Evolutionary conservation across 176 grass and related monocot genomes (phyloP).

Genomic region (bread wheat (Triticum aestivum)): DNA sequence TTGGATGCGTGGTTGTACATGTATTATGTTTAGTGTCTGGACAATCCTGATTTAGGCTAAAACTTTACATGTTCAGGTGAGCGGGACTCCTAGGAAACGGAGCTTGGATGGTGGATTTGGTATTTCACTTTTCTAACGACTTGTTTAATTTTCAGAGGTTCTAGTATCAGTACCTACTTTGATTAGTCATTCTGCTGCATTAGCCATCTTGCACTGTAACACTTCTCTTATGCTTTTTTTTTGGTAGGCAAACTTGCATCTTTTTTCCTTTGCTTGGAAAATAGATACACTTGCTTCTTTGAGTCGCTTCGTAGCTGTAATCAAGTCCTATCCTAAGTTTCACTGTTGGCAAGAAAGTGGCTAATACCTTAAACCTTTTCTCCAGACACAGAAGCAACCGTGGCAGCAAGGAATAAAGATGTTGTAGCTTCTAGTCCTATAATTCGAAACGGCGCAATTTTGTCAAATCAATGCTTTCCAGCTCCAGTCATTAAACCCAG

Average conservation of each 20-base stretch:
- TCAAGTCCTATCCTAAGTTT: slow-evolving; percentile 21
- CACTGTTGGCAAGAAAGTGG: slow-evolving; percentile 16
- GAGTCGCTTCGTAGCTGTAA: not conserved
- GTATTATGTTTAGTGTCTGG: not conserved
- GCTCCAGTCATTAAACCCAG: slow-evolving; percentile 51
- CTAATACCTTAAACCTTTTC: slow-evolving; percentile 40
- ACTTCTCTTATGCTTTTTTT: slow-evolving; percentile 1
- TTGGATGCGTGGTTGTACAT: not conserved
- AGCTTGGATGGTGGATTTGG: slow-evolving; percentile 48
- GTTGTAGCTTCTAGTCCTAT: slow-evolving; percentile 36
- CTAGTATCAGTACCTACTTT: slow-evolving; percentile 7
- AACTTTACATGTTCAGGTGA: slow-evolving; percentile 40
- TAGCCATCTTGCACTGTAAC: not conserved
- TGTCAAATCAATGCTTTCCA: slow-evolving; percentile 44
- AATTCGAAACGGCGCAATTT: slow-evolving; percentile 34
- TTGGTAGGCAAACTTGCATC: not conserved
- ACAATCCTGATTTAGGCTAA: slow-evolving; percentile 3
- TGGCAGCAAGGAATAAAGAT: slow-evolving; percentile 48
- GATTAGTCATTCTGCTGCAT: slow-evolving; percentile 7
- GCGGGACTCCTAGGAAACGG: slow-evolving; percentile 40
- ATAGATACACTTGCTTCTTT: not conserved
- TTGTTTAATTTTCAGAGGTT: slow-evolving; percentile 1
- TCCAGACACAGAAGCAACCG: slow-evolving; percentile 43
- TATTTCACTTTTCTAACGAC: slow-evolving; percentile 28
- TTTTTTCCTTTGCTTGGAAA: not conserved